These are phyloP conservation scores for Antarctomyces pellizariae DNA, from an alignment of 495 filamentous ascomycete genomes.

Conservation along the genomic window DNA sequence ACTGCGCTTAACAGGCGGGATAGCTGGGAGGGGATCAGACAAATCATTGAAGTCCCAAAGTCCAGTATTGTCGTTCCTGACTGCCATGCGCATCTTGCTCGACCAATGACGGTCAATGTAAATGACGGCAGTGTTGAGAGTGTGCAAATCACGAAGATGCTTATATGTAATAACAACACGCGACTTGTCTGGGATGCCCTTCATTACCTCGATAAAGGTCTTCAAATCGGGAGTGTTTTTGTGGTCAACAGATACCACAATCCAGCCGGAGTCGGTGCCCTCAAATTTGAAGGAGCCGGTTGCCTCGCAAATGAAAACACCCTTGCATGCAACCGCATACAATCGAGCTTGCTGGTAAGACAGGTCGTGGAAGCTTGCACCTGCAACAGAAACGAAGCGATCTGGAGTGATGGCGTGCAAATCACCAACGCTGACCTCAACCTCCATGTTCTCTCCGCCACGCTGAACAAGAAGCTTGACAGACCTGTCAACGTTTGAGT, in stretches of 20 bases:
- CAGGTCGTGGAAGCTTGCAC: constrained; percentile 79
- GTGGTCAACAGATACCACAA: constrained; percentile 74
- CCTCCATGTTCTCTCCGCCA: constrained; percentile 68
- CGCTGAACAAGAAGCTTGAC: constrained; percentile 63
- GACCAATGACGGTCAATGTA: constrained; percentile 91
- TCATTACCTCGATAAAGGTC: constrained; percentile 80
- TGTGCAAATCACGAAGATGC: constrained; percentile 86
- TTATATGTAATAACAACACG: constrained; percentile 87
- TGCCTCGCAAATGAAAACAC: constrained; percentile 88
- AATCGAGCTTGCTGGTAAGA: constrained; percentile 91
- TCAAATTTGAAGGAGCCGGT: constrained; percentile 90
- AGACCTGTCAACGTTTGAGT: constrained; percentile 56
- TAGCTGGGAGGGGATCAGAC: constrained; percentile 50
- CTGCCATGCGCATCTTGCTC: constrained; percentile 75
- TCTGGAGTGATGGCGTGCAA: constrained; percentile 89
- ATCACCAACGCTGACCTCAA: constrained; percentile 71
- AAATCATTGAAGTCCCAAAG: constrained; percentile 89
- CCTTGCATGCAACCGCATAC: constrained; percentile 75
- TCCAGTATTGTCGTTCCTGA: constrained; percentile 75
- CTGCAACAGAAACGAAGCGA: constrained; percentile 81
- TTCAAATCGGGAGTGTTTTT: constrained; percentile 69
- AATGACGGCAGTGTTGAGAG: constrained; percentile 75
- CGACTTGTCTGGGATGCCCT: constrained; percentile 66
- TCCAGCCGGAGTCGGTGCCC: constrained; percentile 72
- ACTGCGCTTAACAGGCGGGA: constrained; percentile 42